These are phyloP conservation scores for Neoboletus magnificus DNA, from an alignment of 768 basidiomycete species.

Conservation along the genomic window DNA sequence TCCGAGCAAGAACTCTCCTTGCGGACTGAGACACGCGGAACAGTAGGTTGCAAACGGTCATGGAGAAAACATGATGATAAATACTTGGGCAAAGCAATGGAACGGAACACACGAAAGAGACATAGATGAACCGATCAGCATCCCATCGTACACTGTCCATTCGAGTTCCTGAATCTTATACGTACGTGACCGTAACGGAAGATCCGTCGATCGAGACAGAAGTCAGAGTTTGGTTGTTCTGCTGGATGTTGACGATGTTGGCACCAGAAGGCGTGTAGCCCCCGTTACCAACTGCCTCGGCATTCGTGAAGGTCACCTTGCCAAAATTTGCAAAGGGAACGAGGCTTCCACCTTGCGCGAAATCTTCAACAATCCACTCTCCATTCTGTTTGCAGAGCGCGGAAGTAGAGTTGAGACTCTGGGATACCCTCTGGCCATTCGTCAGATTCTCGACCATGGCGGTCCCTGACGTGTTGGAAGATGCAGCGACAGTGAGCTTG, in stretches of 20 bases:
- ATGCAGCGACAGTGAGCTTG: background rate
- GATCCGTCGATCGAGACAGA: background rate
- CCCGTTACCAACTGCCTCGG: background rate
- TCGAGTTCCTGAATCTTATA: background rate
- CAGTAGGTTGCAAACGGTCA: background rate
- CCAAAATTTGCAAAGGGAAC: slow-evolving; percentile 3
- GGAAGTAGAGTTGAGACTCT: background rate
- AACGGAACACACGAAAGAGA: background rate
- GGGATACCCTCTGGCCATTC: background rate
- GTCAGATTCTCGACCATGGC: slow-evolving; percentile 8
- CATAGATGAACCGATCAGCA: background rate
- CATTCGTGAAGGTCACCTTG: slow-evolving; percentile 3
- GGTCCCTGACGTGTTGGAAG: background rate
- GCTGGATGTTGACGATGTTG: background rate
- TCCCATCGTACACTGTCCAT: background rate
- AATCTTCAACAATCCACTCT: slow-evolving; percentile 12
- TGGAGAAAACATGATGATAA: background rate
- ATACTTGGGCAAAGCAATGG: background rate
- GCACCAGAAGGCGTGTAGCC: background rate
- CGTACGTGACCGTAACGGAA: background rate
- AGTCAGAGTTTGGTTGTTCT: background rate
- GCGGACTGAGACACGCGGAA: background rate
- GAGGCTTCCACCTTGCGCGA: background rate
- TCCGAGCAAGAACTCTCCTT: background rate
- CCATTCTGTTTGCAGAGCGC: slow-evolving; percentile 2